These are phyloP conservation scores for Pseudogymnoascus sp. DNA, from an alignment of 2,329 filamentous ascomycete species.

Conservation along the genomic window DNA sequence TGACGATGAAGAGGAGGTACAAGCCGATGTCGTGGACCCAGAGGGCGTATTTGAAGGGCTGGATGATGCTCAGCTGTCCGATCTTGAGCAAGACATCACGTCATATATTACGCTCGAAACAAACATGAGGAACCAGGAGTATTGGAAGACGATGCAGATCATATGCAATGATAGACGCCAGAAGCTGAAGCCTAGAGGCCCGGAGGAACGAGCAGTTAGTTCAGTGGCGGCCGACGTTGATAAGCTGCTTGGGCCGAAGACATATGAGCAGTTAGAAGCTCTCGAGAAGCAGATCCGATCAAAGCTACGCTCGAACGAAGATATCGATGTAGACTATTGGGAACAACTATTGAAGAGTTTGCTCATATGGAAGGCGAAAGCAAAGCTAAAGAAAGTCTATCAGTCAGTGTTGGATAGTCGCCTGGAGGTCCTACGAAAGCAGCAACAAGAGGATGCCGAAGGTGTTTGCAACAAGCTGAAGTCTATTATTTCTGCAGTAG, in stretches of 20 bases:
- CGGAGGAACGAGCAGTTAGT: conserved; percentile 64
- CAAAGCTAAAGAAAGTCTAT: conserved; percentile 70
- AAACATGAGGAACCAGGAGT: conserved; percentile 69
- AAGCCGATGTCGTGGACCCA: conserved; percentile 70
- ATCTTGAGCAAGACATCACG: conserved; percentile 72
- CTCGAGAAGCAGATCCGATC: conserved; percentile 79
- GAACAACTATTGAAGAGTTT: conserved; percentile 81
- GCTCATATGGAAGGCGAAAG: conserved; percentile 84
- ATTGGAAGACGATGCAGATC: conserved; percentile 84
- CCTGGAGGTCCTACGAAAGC: conserved; percentile 54
- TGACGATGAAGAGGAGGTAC: conserved; percentile 65
- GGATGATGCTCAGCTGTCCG: conserved; percentile 54
- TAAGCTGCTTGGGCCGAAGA: conserved; percentile 75
- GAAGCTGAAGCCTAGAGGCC: conserved; percentile 48
- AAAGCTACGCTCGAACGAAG: conserved; percentile 81
- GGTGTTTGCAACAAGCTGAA: conserved; percentile 44
- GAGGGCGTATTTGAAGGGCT: conserved; percentile 71
- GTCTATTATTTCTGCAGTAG: conserved; percentile 35
- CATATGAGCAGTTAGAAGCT: conserved; percentile 73
- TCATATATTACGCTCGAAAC: conserved; percentile 76
- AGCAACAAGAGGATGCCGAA: conserved; percentile 59
- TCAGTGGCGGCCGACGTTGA: conserved; percentile 85
- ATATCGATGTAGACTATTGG: conserved; percentile 97
- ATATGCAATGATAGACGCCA: conserved; percentile 70
- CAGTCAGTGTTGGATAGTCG: conserved; percentile 65